A percentile compares a stretch with the other conserved stretches of the same genome.
phyloP scores from a whole-genome alignment of 2,329 filamentous ascomycete species.

The Aspergillus niger region DNA sequence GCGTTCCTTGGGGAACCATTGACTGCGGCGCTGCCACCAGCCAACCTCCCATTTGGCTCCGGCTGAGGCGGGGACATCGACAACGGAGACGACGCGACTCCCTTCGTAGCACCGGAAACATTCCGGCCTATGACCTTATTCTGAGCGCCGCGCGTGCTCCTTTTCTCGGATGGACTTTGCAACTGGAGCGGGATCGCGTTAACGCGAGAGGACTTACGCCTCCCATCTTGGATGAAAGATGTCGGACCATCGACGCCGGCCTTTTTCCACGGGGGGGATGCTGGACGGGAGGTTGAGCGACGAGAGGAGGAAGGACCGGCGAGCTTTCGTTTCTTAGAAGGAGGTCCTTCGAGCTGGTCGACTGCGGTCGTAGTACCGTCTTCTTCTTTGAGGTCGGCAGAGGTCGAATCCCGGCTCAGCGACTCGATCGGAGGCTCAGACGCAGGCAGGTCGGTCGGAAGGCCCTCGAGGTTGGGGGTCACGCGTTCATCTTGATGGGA shows the following conservation, averaged over 20 bases:
- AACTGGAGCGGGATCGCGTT: constrained; percentile 50
- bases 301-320: constrained; percentile 37
- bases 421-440: constrained; percentile 27
- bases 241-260: constrained; percentile 83
- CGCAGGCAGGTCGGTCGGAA: constrained; percentile 22
- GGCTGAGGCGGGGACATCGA: constrained; percentile 31
- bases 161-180: constrained; percentile 50
- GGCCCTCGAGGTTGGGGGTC: constrained; percentile 33
- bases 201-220: constrained; percentile 62
- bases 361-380: constrained; percentile 25
- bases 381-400: constrained; percentile 33
- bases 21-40: constrained; percentile 30
- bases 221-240: constrained; percentile 69
- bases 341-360: constrained; percentile 41
- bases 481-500: constrained; percentile 43
- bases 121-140: constrained; percentile 37
- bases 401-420: constrained; percentile 26
- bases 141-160: constrained; percentile 47
- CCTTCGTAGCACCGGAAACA: constrained; percentile 27
- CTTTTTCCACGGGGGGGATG: constrained; percentile 92
- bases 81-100: constrained; percentile 35
- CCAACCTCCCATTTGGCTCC: constrained; percentile 33
- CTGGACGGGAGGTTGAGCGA: constrained; percentile 43
- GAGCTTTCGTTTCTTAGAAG: constrained; percentile 50
- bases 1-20: constrained; percentile 36